A percentile compares a stretch with the other conserved stretches of the same genome.
Evolutionary conservation across 345 rosid species (phyloP).

Genomic region (Eucalyptus fibrosa): DNA sequence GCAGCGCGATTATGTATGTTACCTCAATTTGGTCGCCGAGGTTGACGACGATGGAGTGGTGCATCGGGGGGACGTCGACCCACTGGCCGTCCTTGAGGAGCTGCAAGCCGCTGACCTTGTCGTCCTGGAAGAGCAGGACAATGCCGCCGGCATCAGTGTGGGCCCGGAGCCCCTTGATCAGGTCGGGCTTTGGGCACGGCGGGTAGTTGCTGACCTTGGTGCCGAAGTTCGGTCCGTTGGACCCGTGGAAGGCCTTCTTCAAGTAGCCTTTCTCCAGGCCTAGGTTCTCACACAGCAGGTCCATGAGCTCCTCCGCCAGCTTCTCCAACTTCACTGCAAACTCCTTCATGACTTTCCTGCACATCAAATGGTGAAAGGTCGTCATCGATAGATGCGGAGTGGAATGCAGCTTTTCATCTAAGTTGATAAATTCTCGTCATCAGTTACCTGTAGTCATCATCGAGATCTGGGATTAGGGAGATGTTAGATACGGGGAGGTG

Average conservation of each 20-base stretch:
- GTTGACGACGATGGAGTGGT: slow-evolving; percentile 83
- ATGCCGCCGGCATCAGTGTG: slow-evolving; percentile 98
- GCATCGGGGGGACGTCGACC: slow-evolving; percentile 95
- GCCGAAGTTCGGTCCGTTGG: slow-evolving; percentile 72
- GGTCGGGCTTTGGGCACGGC: slow-evolving; percentile 84
- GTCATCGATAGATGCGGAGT: too few species aligned
- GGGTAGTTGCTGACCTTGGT: slow-evolving; percentile 96
- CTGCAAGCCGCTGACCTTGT: slow-evolving; percentile 86
- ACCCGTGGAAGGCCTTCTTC: slow-evolving; percentile 49
- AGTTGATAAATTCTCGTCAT: too few species aligned
- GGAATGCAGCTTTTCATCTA: too few species aligned
- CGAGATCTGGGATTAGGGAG: too few species aligned
- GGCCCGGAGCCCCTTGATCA: slow-evolving; percentile 83
- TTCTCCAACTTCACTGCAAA: slow-evolving; percentile 63
- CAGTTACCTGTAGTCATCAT: too few species aligned
- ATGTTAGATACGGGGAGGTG: too few species aligned
- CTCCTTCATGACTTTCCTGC: slow-evolving; percentile 64
- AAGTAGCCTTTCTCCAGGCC: slow-evolving; percentile 74
- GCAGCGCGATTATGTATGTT: neutral
- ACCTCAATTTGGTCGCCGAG: slow-evolving; percentile 98
- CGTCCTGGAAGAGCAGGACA: slow-evolving; percentile 81
- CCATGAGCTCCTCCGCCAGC: slow-evolving; percentile 72
- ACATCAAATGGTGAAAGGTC: neutral
- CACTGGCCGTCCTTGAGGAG: slow-evolving; percentile 81
- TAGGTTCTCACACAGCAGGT: slow-evolving; percentile 73